A percentile compares a stretch with the other conserved stretches of the same genome.
phyloP scores from a whole-genome alignment of 306 rosid species.

The Cicer arietinum region DNA sequence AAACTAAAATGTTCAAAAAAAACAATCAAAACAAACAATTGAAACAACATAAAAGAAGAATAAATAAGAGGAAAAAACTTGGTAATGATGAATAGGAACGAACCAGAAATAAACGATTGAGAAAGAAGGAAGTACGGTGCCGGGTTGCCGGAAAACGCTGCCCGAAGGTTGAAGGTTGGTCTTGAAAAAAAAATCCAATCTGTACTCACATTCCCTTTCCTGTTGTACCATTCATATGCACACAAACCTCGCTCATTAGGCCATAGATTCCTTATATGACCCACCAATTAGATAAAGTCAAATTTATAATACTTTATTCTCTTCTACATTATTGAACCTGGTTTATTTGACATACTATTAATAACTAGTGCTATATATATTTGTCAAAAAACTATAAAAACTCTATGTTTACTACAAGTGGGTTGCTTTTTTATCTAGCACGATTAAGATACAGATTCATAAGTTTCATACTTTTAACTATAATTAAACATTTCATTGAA shows the following conservation, averaged over 20 bases:
- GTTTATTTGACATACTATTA: background rate
- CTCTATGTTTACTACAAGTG: background rate
- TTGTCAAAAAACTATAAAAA: background rate
- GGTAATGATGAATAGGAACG: no score
- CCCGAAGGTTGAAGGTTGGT: no score
- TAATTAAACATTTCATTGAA: background rate
- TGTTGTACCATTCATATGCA: constrained; percentile 42
- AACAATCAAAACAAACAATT: no score
- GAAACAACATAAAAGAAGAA: no score
- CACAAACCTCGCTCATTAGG: constrained; percentile 31
- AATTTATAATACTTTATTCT: constrained; percentile 23
- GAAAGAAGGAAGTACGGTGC: no score
- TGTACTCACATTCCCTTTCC: constrained; percentile 47
- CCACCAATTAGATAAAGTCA: constrained; percentile 41
- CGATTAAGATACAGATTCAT: background rate
- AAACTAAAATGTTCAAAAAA: no score
- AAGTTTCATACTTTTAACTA: background rate
- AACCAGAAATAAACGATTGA: no score
- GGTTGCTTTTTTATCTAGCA: background rate
- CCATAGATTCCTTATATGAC: constrained; percentile 46
- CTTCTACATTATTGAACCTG: background rate
- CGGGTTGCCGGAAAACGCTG: no score
- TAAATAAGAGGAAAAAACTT: no score
- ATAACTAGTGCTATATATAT: no score
- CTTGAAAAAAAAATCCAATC: constrained; percentile 37